Percentiles rank a stretch among this genome's conserved stretches.
Conservation (phyloP, 1,284 basidiomycete genomes). For the Sporisorium iseilematis-ciliati region DNA sequence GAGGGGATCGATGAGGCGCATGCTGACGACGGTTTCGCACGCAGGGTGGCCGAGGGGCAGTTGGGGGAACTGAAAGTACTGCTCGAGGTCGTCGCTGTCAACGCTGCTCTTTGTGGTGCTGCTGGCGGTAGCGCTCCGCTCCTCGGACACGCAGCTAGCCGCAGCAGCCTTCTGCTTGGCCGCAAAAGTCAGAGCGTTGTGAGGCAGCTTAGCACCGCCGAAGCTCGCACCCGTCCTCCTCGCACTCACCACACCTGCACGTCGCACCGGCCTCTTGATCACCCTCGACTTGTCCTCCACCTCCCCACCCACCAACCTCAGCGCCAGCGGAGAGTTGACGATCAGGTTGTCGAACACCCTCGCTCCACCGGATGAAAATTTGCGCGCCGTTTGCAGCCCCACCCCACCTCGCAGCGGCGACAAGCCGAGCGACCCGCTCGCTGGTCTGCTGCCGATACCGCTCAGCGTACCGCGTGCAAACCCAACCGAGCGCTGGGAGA, state of each 20-base stretch:
- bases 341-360: slow-evolving; percentile 46
- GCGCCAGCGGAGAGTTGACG: slow-evolving; percentile 47
- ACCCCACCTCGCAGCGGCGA: slow-evolving; percentile 33
- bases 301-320: slow-evolving; percentile 37
- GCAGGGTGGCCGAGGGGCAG: neutral
- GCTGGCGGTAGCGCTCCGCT: neutral
- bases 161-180: no score
- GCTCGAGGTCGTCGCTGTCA: slow-evolving; percentile 1
- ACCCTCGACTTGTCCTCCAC: slow-evolving; percentile 39
- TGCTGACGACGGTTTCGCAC: slow-evolving; percentile 1
- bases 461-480: slow-evolving; percentile 26
- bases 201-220: slow-evolving; percentile 3
- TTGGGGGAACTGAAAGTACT: slow-evolving; percentile 32
- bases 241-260: neutral
- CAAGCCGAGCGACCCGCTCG: slow-evolving; percentile 12
- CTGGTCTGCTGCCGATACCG: slow-evolving; percentile 26
- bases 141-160: no score
- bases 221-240: slow-evolving; percentile 25
- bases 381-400: slow-evolving; percentile 34
- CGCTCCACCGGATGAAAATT: slow-evolving; percentile 40
- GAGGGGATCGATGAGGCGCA: slow-evolving; percentile 38
- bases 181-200: slow-evolving; percentile 15
- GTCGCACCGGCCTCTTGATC: neutral
- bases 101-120: neutral
- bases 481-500: slow-evolving; percentile 11